Percentiles rank a stretch among this genome's conserved stretches.
phyloP scores from a whole-genome alignment of 2,329 filamentous ascomycete genomes.

The Botrytis byssoidea region DNA sequence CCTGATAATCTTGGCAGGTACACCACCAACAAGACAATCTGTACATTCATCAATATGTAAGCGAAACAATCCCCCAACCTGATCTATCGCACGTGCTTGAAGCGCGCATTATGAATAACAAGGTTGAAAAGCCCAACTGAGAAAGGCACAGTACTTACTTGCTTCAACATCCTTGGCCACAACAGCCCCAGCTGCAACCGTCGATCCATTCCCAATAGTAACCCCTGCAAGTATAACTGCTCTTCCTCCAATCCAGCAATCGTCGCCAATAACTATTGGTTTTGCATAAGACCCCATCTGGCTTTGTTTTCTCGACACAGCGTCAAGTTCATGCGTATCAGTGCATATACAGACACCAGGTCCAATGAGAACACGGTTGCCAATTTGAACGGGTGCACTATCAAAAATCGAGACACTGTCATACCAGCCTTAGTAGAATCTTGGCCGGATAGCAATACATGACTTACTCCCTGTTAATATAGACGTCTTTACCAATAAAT shows the following conservation, averaged over 20 bases:
- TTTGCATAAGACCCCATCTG: constrained; percentile 45
- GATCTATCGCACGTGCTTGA: not conserved
- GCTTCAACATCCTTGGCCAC: constrained; percentile 42
- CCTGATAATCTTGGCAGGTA: constrained; percentile 28
- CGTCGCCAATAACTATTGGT: constrained; percentile 49
- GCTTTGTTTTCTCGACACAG: constrained; percentile 54
- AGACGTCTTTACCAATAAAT: constrained; percentile 21
- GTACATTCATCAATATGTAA: not conserved
- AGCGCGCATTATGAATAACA: not conserved
- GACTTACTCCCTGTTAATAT: constrained; percentile 32
- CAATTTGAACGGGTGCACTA: constrained; percentile 48
- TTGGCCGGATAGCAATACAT: not conserved
- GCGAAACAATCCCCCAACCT: not conserved
- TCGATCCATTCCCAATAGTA: constrained; percentile 52
- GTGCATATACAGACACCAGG: constrained; percentile 70
- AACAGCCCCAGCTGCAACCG: constrained; percentile 52
- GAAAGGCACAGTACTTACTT: constrained; percentile 1
- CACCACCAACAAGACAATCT: constrained; percentile 28
- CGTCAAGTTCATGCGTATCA: constrained; percentile 69
- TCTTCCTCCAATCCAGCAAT: constrained; percentile 56
- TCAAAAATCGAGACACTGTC: constrained; percentile 32
- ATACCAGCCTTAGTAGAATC: constrained; percentile 2
- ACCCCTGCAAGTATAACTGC: constrained; percentile 52
- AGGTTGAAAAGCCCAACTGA: not conserved
- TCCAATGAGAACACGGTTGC: constrained; percentile 49